Base-by-base conservation (phyloP, 345 rosid genomes). In the Combretum micranthum region DNA sequence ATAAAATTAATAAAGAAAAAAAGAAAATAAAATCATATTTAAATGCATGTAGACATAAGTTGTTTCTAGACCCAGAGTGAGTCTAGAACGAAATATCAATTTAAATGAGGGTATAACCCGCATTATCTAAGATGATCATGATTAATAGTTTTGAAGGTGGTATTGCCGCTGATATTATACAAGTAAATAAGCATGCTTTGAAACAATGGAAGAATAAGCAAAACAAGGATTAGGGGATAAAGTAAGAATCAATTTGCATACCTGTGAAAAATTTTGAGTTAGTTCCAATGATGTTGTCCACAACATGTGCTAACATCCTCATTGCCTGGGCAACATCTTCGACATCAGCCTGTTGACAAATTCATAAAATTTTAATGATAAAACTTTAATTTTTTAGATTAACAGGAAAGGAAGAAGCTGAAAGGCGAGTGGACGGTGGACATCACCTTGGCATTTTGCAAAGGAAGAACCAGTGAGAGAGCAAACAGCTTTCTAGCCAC, bases 401-500 rank as follows among this genome's bases (percentile, higher is more conserved):
- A 12, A 6, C 12, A 12, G 42, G 21, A 20, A 25, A 9, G 0
- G 15, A 54, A 53, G 0, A 45, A 60, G 4, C 0, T 2, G 43
- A 13, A 3, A 19, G n/a, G 0, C 44, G 3, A n/a, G 1, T 47
- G n/a, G 15, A 57, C n/a, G n/a, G 57, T 15, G 1, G 8, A 4
- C 7, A 9, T 32, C 57, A 90, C 91, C 89, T 69, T 69, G 42
- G 75, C 85, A 20, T 72, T 84, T 3, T 87, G 77, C 4, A 49
- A 32, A 12, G 96, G 87, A 32, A 82, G 59, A 21, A 70, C 67
- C 25, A 71, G 22, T 12, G 83, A 75, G 7, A 83, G 32, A 49
- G 84, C 94, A 3, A 73, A 71, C 25, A 90, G 82, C 73, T 85
- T 90, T 56, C 86, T 73, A 9, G 72, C 64, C 52, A 87, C 47